Evolutionary conservation across 805 yeast genomes (phyloP), one percentile per base, ranked within the genome.

Genomic region (Pichia scutulata): DNA sequence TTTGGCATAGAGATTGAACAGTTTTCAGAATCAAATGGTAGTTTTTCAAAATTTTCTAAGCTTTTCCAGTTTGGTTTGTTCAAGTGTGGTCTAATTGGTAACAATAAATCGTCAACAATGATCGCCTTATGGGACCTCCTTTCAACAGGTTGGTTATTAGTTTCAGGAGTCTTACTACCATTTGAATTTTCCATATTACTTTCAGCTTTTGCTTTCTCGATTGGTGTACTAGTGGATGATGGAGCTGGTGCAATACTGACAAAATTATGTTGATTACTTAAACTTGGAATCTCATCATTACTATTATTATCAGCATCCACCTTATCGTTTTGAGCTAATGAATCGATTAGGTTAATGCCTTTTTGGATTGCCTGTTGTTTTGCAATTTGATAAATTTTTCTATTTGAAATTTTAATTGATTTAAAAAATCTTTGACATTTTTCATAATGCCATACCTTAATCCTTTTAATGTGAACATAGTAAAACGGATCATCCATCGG

Each of bases 401-500:
- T 56, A 60, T 72, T 58, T 45, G 70, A 49, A 62, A 73, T 47
- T 72, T 78, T 67, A 54, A 78, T 65, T 55, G 76, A 73, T 56
- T 75, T 76, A 59, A 78, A 72, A 53, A 78, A 78, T 42, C 82
- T 63, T 55, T 76, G 74, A 22, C 78, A 80, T 62, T 78, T 78
- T 52, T 77, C 81, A 55, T 71, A 76, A 60, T 75, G 79, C 84
- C 84, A 78, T 22, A 78, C 82, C 58, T 78, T 78, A 51, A 77
- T 76, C 53, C 74, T 72, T 42, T 71, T 65, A 19, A 65, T 63
- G 39, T 67, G 62, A 19, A 76, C 80, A 53, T 72, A 70, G 50
- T 71, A 67, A 57, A 76, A 78, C 6, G 74, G 71, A 59, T 78
- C 81, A 56, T 66, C 69, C 10, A 70, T 52, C 5, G 70, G 63